Conservation (phyloP, 495 filamentous ascomycete genomes). For the Halenospora varia region DNA sequence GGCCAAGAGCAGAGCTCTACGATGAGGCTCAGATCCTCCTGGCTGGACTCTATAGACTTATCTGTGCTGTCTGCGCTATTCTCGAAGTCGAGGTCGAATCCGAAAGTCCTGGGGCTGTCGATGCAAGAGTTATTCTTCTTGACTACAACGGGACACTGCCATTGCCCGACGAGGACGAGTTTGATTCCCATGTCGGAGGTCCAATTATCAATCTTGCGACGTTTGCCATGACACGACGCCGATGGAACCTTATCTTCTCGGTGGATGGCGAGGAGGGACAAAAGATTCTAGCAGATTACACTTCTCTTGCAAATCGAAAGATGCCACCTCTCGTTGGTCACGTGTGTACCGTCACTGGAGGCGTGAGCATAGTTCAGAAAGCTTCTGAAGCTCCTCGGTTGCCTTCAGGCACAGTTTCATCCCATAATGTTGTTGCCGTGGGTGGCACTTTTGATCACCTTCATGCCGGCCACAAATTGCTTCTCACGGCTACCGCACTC, state of each 20-base stretch:
- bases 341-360: constrained; percentile 41
- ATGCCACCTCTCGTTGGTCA: constrained; percentile 40
- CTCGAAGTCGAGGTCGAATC: constrained; percentile 51
- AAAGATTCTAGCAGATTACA: constrained; percentile 36
- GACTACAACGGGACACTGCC: constrained; percentile 29
- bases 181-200: constrained; percentile 33
- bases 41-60: constrained; percentile 72
- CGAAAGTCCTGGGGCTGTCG: constrained; percentile 66
- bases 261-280: constrained; percentile 35
- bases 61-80: constrained; percentile 62
- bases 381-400: constrained; percentile 21
- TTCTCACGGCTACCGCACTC: constrained; percentile 80
- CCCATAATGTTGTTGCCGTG: constrained; percentile 57
- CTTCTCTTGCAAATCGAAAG: constrained; percentile 39
- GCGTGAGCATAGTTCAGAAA: constrained; percentile 35
- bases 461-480: constrained; percentile 91
- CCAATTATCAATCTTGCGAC: constrained; percentile 62
- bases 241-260: constrained; percentile 69
- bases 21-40: constrained; percentile 63
- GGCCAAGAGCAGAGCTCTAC: constrained; percentile 54
- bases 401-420: not conserved
- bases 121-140: constrained; percentile 71
- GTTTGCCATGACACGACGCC: constrained; percentile 57
- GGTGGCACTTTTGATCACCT: constrained; percentile 97
- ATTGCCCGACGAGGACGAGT: not conserved